These are phyloP conservation scores for Maudiozyma pseudohumilis DNA, from an alignment of 805 yeast species.

Conservation along the genomic window DNA sequence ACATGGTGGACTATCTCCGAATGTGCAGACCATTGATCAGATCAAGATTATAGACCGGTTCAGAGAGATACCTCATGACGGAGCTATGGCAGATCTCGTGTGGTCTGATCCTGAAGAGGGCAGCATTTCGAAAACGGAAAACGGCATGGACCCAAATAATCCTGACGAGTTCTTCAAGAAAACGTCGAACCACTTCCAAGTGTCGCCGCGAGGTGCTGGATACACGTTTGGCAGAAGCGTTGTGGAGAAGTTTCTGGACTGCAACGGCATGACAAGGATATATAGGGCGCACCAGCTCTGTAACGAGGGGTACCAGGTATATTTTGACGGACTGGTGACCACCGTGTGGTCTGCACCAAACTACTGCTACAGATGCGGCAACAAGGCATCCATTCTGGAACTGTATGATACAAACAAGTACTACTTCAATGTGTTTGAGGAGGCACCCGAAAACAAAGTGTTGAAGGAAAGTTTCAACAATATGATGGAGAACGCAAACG, in stretches of 20 bases:
- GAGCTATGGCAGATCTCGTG: slow-evolving; percentile 97
- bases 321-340: slow-evolving; percentile 82
- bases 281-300: slow-evolving; percentile 94
- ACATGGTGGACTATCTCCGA: slow-evolving; percentile 95
- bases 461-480: slow-evolving; percentile 18
- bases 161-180: slow-evolving; percentile 16
- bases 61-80: slow-evolving; percentile 95
- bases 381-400: slow-evolving; percentile 94
- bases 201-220: slow-evolving; percentile 96
- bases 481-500: slow-evolving; percentile 3
- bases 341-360: slow-evolving; percentile 99
- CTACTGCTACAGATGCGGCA: slow-evolving; percentile 94
- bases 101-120: slow-evolving; percentile 98
- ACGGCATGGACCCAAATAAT: slow-evolving; percentile 23
- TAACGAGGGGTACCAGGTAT: slow-evolving; percentile 88
- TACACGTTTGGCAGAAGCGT: slow-evolving; percentile 90
- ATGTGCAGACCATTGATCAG: slow-evolving; percentile 88
- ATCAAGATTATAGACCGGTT: slow-evolving; percentile 84
- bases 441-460: slow-evolving; percentile 81
- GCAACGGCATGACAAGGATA: slow-evolving; percentile 71
- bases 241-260: slow-evolving; percentile 72
- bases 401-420: slow-evolving; percentile 58
- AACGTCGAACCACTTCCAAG: slow-evolving; percentile 52
- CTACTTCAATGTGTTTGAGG: slow-evolving; percentile 87
- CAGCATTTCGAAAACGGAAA: slow-evolving; percentile 35